phyloP scores from a whole-genome alignment of 345 rosid species.

The Brassica rapa region DNA sequence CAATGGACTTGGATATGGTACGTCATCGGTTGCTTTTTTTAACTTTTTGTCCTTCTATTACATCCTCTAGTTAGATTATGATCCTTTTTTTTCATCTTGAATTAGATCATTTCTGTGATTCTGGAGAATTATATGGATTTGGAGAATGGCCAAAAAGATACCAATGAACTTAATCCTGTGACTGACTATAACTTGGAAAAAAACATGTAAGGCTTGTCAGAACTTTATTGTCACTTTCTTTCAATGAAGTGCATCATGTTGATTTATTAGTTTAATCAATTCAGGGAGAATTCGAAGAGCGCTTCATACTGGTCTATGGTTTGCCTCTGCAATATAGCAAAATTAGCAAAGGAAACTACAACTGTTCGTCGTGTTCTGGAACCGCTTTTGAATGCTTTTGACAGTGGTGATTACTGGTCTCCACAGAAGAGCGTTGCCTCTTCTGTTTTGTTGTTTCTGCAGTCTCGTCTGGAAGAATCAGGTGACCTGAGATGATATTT shows the following conservation, averaged over 20 bases:
- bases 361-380: slow-evolving; percentile 89
- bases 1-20: slow-evolving; percentile 85
- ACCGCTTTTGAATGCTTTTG: slow-evolving; percentile 81
- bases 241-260: slow-evolving; percentile 14
- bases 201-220: slow-evolving; percentile 54
- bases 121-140: slow-evolving; percentile 72
- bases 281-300: slow-evolving; percentile 68
- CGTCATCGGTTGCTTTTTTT: slow-evolving; percentile 38
- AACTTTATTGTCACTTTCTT: not conserved
- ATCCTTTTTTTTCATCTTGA: not conserved
- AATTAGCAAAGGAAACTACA: slow-evolving; percentile 80
- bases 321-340: slow-evolving; percentile 75
- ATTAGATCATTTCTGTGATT: slow-evolving; percentile 41
- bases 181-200: slow-evolving; percentile 51
- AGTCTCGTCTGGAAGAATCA: slow-evolving; percentile 76
- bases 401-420: slow-evolving; percentile 74
- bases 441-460: slow-evolving; percentile 71
- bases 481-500: slow-evolving; percentile 45
- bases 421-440: slow-evolving; percentile 67
- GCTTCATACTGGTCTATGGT: slow-evolving; percentile 89
- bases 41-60: slow-evolving; percentile 15
- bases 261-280: slow-evolving; percentile 3
- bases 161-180: slow-evolving; percentile 30
- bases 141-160: slow-evolving; percentile 48
- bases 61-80: slow-evolving; percentile 11